A percentile compares a stretch with the other conserved stretches of the same genome.
Evolutionary conservation across 2,329 filamentous ascomycete genomes (phyloP).

Genomic region (Zasmidium angulare): DNA sequence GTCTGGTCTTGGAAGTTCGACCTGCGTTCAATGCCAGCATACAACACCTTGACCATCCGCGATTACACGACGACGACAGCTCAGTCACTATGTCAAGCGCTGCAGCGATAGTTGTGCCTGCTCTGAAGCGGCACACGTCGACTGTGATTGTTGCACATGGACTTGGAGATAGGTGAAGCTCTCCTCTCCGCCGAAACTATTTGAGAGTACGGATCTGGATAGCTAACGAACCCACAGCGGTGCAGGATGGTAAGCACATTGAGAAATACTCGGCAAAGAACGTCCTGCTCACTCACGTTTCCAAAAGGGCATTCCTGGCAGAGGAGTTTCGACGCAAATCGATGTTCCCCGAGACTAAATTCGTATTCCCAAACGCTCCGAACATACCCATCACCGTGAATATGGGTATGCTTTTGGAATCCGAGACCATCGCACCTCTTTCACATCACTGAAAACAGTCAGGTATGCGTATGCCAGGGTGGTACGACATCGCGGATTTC

Average conservation of each 20-base stretch:
- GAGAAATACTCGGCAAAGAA: neutral
- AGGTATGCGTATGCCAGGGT: constrained; percentile 79
- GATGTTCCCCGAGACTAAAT: constrained; percentile 82
- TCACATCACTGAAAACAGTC: too few species aligned
- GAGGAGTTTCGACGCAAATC: constrained; percentile 81
- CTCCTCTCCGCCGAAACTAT: neutral
- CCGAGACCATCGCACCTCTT: too few species aligned
- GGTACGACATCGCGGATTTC: constrained; percentile 71
- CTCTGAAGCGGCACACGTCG: constrained; percentile 80
- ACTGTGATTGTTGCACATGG: constrained; percentile 95
- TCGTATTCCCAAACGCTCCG: constrained; percentile 75
- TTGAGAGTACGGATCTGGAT: constrained; percentile 2
- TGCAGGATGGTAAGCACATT: constrained; percentile 63
- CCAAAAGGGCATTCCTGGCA: constrained; percentile 66
- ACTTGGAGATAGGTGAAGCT: constrained; percentile 69
- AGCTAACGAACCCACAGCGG: constrained; percentile 44
- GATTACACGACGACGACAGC: neutral
- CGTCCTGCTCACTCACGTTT: neutral
- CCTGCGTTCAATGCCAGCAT: neutral
- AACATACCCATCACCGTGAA: constrained; percentile 51
- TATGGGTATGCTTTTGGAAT: too few species aligned
- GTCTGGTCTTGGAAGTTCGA: neutral
- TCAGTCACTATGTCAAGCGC: constrained; percentile 31
- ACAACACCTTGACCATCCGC: too few species aligned
- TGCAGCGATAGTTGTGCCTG: constrained; percentile 69